Base-by-base conservation (phyloP, 2,329 filamentous ascomycete species). In the Talaromyces sp. region DNA sequence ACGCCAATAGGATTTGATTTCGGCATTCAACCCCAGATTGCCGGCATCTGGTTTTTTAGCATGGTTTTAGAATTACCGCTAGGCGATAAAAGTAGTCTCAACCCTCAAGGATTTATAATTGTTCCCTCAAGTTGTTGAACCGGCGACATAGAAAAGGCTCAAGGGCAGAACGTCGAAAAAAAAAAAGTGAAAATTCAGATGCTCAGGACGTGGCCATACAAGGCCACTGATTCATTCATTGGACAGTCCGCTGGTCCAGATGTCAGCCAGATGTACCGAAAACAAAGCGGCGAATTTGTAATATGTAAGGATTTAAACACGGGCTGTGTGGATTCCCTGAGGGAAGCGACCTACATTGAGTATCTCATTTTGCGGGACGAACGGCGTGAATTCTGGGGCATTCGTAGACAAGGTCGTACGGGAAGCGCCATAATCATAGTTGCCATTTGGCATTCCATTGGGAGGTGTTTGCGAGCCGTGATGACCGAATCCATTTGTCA, bases 311-410 rank as follows among this genome's bases (percentile, higher is more conserved):
- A 2, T 13, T 47, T 47, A 47, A 22, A 47, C 42, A 47, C 17
- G 19, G 42, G 42, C 42, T 22, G 19, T 47, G 19, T 19, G 49
- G 49, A 25, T 17, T 30, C 22, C 22, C 15, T 10, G 25, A 27
- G 49, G 22, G 11, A 52, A 17, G 13, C 10, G 49, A 64, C 73
- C 67, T 73, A 75, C 75, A 74, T 73, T 74, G 65, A 70, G 65
- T 65, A 71, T 66, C 64, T 77, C 75, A 65, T 66, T 72, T 58
- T 70, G 66, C 25, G 56, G 66, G 63, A 68, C 71, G 61, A 73
- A 73, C 15, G 84, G 84, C 8, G 83, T 81, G 66, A 88, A 88
- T 64, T 87, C 85, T 0, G 85, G 84, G 2, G 87, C 86, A 22
- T 82, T 76, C n/a, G 85, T 85, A 33, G 85, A 88, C 28, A 88